These are phyloP conservation scores for Sphagnurus paluster DNA, from an alignment of 1,284 basidiomycete genomes.

Conservation along the genomic window DNA sequence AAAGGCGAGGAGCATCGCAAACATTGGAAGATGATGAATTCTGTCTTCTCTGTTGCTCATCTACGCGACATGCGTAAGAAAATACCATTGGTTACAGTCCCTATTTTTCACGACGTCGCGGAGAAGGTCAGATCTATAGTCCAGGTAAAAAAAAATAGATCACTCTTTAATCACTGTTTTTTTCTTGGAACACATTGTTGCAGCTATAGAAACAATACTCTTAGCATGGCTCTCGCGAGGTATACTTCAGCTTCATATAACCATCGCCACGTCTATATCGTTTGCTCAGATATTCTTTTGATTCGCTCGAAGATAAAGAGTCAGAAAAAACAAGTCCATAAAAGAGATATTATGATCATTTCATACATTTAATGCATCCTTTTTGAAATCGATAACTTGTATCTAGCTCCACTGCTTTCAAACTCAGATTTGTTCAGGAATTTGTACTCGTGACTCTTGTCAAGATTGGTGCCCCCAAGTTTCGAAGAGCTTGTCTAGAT, in stretches of 20 bases:
- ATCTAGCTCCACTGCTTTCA: too few relatives aligned
- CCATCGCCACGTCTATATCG: constrained; percentile 5
- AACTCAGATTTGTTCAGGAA: too few relatives aligned
- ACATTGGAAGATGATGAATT: constrained; percentile 48
- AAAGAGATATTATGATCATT: neutral
- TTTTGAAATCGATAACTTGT: too few relatives aligned
- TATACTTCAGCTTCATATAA: too few relatives aligned
- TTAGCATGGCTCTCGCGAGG: constrained; percentile 14
- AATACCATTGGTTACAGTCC: constrained; percentile 21
- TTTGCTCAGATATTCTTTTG: constrained; percentile 40
- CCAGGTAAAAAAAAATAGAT: too few relatives aligned
- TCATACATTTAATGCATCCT: neutral
- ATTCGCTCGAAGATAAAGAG: constrained; percentile 10
- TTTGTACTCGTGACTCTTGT: constrained; percentile 26
- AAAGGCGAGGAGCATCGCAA: constrained; percentile 40
- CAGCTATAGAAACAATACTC: constrained; percentile 9
- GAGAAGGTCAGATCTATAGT: constrained; percentile 23
- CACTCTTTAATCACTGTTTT: neutral
- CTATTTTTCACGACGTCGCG: constrained; percentile 36
- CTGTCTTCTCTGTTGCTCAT: constrained; percentile 44
- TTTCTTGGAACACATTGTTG: constrained; percentile 8
- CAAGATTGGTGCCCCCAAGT: constrained; percentile 32
- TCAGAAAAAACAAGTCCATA: neutral
- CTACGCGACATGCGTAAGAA: constrained; percentile 35
- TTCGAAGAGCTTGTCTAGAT: constrained; percentile 37